These are phyloP conservation scores for Pyricularia sp. DNA, from an alignment of 2,329 filamentous ascomycete species.

Conservation along the genomic window DNA sequence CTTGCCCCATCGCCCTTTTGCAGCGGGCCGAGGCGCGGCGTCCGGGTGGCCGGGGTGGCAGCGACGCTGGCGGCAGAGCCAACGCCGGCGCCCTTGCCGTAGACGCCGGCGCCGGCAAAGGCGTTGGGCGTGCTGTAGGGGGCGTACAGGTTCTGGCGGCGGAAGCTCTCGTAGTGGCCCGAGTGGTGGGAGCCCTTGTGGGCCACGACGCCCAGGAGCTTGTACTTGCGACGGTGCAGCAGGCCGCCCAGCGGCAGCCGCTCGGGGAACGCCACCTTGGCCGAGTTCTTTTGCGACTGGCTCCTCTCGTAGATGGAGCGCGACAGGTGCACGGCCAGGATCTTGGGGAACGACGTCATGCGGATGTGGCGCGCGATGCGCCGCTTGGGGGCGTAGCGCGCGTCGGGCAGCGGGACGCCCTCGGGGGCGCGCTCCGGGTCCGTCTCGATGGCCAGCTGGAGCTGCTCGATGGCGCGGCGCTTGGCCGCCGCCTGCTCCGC, in stretches of 20 bases:
- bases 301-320: conserved; percentile 81
- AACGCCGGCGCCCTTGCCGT: neutral
- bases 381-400: conserved; percentile 65
- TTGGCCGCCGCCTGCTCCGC: neutral
- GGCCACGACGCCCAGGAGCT: conserved; percentile 76
- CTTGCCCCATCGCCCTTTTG: conserved; percentile 14
- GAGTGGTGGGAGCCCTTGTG: conserved; percentile 95
- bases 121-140: conserved; percentile 77
- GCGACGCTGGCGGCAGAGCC: neutral
- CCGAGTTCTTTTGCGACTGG: conserved; percentile 82
- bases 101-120: conserved; percentile 21
- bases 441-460: conserved; percentile 61
- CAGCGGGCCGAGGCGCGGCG: conserved; percentile 31
- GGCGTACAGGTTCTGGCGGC: conserved; percentile 69
- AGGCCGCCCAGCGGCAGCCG: conserved; percentile 73
- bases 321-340: conserved; percentile 86
- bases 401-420: conserved; percentile 65
- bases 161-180: conserved; percentile 94
- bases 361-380: conserved; percentile 81
- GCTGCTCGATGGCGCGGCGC: conserved; percentile 45
- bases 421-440: conserved; percentile 73
- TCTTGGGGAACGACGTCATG: conserved; percentile 78
- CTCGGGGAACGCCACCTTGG: conserved; percentile 89
- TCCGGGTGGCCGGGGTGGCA: conserved; percentile 38
- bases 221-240: conserved; percentile 70